These are phyloP conservation scores for Tetrahymena thermophila DNA, from an alignment of 73 alveolate genomes.

Conservation along the genomic window DNA sequence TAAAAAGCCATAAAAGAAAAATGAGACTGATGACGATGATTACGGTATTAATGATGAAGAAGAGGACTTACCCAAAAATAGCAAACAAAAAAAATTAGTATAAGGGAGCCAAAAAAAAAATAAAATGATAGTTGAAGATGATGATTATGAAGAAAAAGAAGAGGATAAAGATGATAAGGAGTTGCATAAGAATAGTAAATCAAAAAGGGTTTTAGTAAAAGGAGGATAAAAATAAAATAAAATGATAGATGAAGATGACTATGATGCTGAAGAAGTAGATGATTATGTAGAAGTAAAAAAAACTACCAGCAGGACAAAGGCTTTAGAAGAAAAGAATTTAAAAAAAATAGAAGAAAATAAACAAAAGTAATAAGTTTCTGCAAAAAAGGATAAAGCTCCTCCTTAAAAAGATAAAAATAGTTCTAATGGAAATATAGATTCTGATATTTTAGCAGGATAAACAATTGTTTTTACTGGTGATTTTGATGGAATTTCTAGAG, in stretches of 20 bases:
- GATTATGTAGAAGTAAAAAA: background rate
- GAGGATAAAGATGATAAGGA: background rate
- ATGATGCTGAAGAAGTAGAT: background rate
- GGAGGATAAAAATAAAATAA: background rate
- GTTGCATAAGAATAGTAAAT: background rate
- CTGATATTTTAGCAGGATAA: conserved; percentile 57
- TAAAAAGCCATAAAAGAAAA: background rate
- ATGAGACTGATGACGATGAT: background rate
- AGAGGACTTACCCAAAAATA: background rate
- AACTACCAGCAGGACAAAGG: background rate
- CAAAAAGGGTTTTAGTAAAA: background rate
- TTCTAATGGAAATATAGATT: background rate
- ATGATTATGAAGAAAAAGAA: background rate
- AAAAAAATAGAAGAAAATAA: background rate
- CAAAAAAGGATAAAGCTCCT: background rate
- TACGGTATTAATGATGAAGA: background rate
- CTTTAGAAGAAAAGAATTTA: background rate
- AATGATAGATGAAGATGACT: background rate
- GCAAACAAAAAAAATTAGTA: background rate
- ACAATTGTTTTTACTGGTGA: conserved; percentile 91
- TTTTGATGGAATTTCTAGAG: conserved; percentile 53
- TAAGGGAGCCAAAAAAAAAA: background rate
- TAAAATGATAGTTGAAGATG: background rate
- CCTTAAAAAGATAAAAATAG: background rate
- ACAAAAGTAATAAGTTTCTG: background rate